These are phyloP conservation scores for Penicillium sp. DNA, from an alignment of 2,329 filamentous ascomycete species.

Conservation along the genomic window DNA sequence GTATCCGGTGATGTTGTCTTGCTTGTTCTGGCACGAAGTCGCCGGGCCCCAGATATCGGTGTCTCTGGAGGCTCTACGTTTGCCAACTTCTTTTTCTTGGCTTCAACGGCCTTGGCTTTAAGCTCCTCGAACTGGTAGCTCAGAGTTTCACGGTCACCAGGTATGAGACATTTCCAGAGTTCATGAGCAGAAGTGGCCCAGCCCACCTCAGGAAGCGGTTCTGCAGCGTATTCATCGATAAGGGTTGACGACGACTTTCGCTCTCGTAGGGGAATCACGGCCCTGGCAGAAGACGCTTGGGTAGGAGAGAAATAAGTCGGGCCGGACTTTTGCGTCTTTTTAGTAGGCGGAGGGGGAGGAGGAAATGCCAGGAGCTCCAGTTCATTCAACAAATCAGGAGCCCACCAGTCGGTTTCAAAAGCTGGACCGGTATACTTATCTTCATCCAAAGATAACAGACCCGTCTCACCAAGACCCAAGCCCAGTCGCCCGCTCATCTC, in stretches of 20 bases:
- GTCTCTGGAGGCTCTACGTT: slow-evolving; percentile 41
- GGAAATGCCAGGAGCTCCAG: slow-evolving; percentile 60
- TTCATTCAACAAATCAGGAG: slow-evolving; percentile 59
- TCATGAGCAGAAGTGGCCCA: slow-evolving; percentile 85
- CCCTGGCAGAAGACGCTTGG: slow-evolving; percentile 78
- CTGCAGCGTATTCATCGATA: slow-evolving; percentile 51
- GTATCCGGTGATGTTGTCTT: slow-evolving; percentile 45
- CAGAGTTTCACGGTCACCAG: slow-evolving; percentile 66
- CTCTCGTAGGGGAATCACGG: slow-evolving; percentile 63
- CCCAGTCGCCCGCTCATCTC: slow-evolving; percentile 53
- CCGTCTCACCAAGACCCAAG: slow-evolving; percentile 1
- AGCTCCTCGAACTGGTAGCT: slow-evolving; percentile 79
- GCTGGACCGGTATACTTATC: slow-evolving; percentile 22
- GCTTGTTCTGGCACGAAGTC: slow-evolving; percentile 67
- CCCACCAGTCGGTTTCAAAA: slow-evolving; percentile 73
- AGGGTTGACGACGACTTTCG: slow-evolving; percentile 28
- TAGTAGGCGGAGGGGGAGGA: slow-evolving; percentile 43
- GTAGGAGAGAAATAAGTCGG: slow-evolving; percentile 85
- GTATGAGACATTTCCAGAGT: slow-evolving; percentile 76
- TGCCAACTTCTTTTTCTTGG: slow-evolving; percentile 62
- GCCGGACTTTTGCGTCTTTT: slow-evolving; percentile 51
- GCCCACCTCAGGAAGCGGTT: slow-evolving; percentile 74
- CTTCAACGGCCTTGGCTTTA: slow-evolving; percentile 62
- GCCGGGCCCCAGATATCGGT: slow-evolving; percentile 52
- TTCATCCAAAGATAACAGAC: slow-evolving; percentile 2